A percentile compares a stretch with the other conserved stretches of the same genome.
Conservation (phyloP, 78 protist species). For the Isochrysis galbana region DNA sequence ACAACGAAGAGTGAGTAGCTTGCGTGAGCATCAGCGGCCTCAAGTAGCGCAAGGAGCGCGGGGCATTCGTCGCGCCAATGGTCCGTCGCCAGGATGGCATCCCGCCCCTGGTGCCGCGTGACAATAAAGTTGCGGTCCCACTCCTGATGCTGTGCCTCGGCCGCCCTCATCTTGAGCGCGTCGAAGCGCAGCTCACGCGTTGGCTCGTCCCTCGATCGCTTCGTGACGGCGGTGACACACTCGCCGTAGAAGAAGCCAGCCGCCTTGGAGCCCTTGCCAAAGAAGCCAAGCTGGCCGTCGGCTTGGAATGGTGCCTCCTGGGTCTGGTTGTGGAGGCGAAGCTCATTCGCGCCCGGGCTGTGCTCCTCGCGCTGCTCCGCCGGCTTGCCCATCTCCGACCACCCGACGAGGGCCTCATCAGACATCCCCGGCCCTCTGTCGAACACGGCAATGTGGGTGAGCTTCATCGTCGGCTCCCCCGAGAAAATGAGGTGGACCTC, state of each 20-base stretch:
- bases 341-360: background rate
- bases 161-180: background rate
- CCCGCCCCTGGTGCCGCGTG: no score
- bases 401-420: background rate
- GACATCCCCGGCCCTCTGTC: background rate
- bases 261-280: background rate
- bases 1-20: background rate
- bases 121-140: background rate
- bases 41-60: background rate
- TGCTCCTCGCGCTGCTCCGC: background rate
- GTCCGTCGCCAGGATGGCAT: no score
- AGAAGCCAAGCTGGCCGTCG: background rate
- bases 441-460: background rate
- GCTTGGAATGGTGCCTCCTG: background rate
- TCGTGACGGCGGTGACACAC: background rate
- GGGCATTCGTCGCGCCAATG: no score
- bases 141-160: background rate
- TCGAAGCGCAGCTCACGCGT: background rate
- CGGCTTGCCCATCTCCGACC: background rate
- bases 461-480: background rate
- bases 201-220: background rate
- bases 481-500: background rate
- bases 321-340: background rate
- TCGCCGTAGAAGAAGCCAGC: background rate
- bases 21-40: background rate